These are phyloP conservation scores for Aspergillus sp. DNA, from an alignment of 2,329 filamentous ascomycete species.

Conservation along the genomic window DNA sequence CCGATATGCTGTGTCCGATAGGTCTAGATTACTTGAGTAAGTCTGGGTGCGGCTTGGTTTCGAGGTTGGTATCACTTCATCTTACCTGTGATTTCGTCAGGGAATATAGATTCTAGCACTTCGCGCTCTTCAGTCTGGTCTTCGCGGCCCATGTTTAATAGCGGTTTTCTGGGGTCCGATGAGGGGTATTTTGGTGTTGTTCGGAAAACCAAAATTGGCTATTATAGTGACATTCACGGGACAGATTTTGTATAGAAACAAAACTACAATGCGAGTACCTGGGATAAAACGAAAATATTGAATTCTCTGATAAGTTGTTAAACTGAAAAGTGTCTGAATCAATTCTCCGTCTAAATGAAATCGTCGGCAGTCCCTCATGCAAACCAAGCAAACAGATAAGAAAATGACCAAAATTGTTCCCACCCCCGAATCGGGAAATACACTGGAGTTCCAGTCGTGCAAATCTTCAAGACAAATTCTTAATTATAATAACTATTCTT, in stretches of 20 bases:
- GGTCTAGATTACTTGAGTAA: slow-evolving; percentile 56
- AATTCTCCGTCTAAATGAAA: slow-evolving; percentile 16
- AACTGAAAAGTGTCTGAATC: slow-evolving; percentile 1
- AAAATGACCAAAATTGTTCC: slow-evolving; percentile 29
- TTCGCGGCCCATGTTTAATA: slow-evolving; percentile 62
- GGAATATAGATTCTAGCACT: slow-evolving; percentile 97
- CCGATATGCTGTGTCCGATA: slow-evolving; percentile 85
- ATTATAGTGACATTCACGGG: neutral
- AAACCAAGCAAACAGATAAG: slow-evolving; percentile 43
- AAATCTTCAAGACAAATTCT: neutral
- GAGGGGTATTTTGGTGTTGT: slow-evolving; percentile 26
- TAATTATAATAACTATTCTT: neutral
- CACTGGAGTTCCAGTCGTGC: slow-evolving; percentile 12
- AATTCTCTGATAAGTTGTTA: slow-evolving; percentile 1
- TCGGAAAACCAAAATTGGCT: neutral
- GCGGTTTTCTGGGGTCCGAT: slow-evolving; percentile 19
- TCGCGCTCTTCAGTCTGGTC: slow-evolving; percentile 96
- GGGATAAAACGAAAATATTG: neutral
- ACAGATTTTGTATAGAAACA: neutral
- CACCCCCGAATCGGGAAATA: slow-evolving; percentile 16
- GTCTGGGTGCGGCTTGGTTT: neutral
- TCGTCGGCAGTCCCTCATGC: slow-evolving; percentile 36
- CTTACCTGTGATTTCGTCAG: slow-evolving; percentile 90
- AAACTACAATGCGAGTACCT: neutral
- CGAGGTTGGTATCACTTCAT: neutral